Conservation (phyloP, 129 eudicot species). For the Glebionis coronaria region DNA sequence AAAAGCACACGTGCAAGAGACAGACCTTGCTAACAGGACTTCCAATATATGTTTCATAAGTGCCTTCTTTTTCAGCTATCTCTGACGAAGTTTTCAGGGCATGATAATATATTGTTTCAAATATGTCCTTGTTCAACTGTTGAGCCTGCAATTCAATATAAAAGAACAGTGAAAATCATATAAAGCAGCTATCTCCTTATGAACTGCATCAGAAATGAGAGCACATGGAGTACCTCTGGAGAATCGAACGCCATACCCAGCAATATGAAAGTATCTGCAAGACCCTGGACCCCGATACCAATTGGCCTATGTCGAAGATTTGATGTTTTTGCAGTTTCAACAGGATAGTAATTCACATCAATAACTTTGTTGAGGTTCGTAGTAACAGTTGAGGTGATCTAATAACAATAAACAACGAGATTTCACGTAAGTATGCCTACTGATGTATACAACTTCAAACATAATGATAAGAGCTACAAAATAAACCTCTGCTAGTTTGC, state of each 20-base stretch:
- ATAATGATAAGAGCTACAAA: background rate
- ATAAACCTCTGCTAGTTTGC: constrained; percentile 86
- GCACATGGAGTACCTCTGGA: constrained; percentile 56
- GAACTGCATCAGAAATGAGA: background rate
- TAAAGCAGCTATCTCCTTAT: background rate
- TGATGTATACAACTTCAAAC: background rate
- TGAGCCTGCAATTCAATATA: constrained; percentile 29
- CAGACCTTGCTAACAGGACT: constrained; percentile 93
- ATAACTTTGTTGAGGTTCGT: constrained; percentile 81
- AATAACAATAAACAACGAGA: constrained; percentile 11
- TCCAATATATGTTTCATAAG: constrained; percentile 78
- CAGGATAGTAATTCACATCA: constrained; percentile 79
- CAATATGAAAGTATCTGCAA: constrained; percentile 91
- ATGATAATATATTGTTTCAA: constrained; percentile 92
- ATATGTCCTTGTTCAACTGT: constrained; percentile 92
- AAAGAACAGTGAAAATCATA: too few relatives aligned
- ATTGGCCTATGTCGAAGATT: constrained; percentile 82
- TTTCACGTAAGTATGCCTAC: background rate
- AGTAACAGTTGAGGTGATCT: constrained; percentile 71
- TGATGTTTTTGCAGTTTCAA: constrained; percentile 85
- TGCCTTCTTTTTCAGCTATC: constrained; percentile 80
- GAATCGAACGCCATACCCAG: constrained; percentile 98
- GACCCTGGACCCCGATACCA: constrained; percentile 97
- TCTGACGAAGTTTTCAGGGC: constrained; percentile 88
- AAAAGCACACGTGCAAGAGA: constrained; percentile 1